A percentile compares a stretch with the other conserved stretches of the same genome.
These are phyloP conservation scores for Vaccinium darrowii DNA, from an alignment of 148 eudicot species.

Conservation along the genomic window DNA sequence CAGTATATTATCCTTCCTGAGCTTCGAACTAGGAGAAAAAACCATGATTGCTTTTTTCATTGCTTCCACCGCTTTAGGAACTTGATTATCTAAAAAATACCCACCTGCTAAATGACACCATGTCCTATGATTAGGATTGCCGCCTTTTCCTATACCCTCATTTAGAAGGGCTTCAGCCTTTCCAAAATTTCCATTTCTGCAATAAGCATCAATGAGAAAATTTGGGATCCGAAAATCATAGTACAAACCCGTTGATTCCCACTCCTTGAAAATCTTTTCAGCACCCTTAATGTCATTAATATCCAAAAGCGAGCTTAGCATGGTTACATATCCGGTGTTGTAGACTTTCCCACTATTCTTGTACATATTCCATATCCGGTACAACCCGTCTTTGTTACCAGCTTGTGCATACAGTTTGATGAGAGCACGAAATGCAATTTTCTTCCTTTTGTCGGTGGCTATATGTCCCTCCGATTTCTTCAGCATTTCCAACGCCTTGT, in stretches of 20 bases:
- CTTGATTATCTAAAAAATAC: conserved; percentile 27
- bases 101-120: conserved; percentile 31
- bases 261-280: conserved; percentile 40
- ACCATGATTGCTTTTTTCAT: conserved; percentile 30
- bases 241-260: conserved; percentile 29
- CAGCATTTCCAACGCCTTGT: conserved; percentile 28
- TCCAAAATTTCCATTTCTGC: conserved; percentile 23
- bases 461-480: conserved; percentile 27
- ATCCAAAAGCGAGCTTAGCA: conserved; percentile 30
- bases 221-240: conserved; percentile 35
- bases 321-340: conserved; percentile 34
- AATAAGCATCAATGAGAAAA: conserved; percentile 26
- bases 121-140: conserved; percentile 21
- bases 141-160: conserved; percentile 27
- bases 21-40: background rate
- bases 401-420: conserved; percentile 26
- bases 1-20: conserved; percentile 22
- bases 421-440: conserved; percentile 7
- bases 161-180: conserved; percentile 36
- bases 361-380: conserved; percentile 30
- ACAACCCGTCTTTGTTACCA: conserved; percentile 31
- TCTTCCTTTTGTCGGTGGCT: conserved; percentile 7
- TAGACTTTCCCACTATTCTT: conserved; percentile 17
- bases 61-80: conserved; percentile 32
- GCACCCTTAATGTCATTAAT: conserved; percentile 37